Conservation (phyloP, 306 rosid species). For the Morella rubra region DNA sequence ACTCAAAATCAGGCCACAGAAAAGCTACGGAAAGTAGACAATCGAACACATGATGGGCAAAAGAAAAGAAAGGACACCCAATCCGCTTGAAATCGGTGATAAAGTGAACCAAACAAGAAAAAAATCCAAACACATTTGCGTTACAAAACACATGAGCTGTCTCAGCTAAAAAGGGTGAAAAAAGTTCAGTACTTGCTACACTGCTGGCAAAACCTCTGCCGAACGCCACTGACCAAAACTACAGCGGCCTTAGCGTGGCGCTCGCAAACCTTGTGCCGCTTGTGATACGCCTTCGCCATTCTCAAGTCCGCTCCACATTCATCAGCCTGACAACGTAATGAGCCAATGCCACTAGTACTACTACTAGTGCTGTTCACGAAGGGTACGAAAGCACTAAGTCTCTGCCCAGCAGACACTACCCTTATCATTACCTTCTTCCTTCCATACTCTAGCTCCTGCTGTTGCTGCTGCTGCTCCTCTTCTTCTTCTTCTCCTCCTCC, state of each 20-base stretch:
- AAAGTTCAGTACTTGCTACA: constrained; percentile 31
- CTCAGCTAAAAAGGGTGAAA: background rate
- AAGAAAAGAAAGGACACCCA: background rate
- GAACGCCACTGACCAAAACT: constrained; percentile 31
- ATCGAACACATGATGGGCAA: background rate
- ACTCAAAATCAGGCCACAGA: background rate
- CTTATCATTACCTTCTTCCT: constrained; percentile 25
- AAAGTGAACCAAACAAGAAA: background rate
- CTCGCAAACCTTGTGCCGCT: constrained; percentile 38
- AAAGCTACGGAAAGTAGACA: background rate
- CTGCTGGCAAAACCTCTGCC: constrained; percentile 45
- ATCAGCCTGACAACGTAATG: constrained; percentile 30
- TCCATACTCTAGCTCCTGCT: background rate
- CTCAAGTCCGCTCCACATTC: constrained; percentile 29
- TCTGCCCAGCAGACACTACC: constrained; percentile 16
- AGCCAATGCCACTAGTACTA: background rate
- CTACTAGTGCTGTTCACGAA: background rate
- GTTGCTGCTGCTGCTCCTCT: background rate
- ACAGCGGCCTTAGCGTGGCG: constrained; percentile 34
- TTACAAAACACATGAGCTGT: background rate
- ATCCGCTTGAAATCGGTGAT: background rate
- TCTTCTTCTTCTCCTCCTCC: background rate
- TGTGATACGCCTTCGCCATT: constrained; percentile 30
- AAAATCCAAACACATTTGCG: background rate
- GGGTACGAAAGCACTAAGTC: background rate